Conservation (phyloP, 352 stramenopile species). For the Pythium dissotocum region DNA sequence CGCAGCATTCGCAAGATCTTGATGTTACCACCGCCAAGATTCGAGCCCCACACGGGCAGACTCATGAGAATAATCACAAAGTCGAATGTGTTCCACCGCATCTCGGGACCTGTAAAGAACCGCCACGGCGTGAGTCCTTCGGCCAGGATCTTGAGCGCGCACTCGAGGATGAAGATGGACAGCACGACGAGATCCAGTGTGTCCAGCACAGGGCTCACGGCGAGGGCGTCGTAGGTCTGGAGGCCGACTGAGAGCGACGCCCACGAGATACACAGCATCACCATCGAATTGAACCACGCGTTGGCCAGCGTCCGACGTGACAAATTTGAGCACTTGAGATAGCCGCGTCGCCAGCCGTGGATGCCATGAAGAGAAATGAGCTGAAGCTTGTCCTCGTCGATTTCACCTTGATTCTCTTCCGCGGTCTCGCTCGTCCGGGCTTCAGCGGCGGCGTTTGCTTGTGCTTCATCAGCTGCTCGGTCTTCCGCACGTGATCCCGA, state of each 20-base stretch:
- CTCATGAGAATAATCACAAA: constrained; percentile 85
- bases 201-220: constrained; percentile 47
- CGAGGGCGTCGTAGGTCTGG: constrained; percentile 68
- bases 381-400: constrained; percentile 32
- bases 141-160: constrained; percentile 72
- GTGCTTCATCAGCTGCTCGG: background rate
- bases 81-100: constrained; percentile 86
- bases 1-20: constrained; percentile 84
- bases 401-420: constrained; percentile 20
- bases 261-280: constrained; percentile 81
- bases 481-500: background rate
- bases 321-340: constrained; percentile 43
- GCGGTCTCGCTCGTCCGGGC: background rate
- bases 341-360: constrained; percentile 31
- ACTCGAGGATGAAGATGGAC: constrained; percentile 77
- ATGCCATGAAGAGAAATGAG: constrained; percentile 41
- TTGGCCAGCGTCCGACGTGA: constrained; percentile 47
- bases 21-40: constrained; percentile 63
- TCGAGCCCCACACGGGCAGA: constrained; percentile 63
- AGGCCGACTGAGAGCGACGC: constrained; percentile 79
- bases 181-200: constrained; percentile 68
- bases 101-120: constrained; percentile 76
- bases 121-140: constrained; percentile 70
- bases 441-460: background rate
- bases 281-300: constrained; percentile 61